Percentiles rank a stretch among this genome's conserved stretches.
These are phyloP conservation scores for Colletotrichum melonis DNA, from an alignment of 2,329 filamentous ascomycete genomes.

Conservation along the genomic window DNA sequence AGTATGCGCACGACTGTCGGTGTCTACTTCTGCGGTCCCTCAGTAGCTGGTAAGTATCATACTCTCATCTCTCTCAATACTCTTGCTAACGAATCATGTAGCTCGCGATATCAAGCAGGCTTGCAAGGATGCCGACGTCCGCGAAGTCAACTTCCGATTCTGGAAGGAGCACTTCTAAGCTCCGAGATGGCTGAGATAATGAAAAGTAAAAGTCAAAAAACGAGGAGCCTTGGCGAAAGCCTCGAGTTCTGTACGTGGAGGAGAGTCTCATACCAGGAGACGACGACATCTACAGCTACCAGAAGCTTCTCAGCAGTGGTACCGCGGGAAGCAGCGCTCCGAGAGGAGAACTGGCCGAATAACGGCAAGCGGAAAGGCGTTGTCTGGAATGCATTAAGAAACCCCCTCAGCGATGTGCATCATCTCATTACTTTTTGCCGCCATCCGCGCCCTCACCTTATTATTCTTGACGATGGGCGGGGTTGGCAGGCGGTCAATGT, in stretches of 20 bases:
- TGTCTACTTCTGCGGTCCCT: conserved; percentile 98
- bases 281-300: conserved; percentile 19
- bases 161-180: conserved; percentile 94
- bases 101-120: conserved; percentile 89
- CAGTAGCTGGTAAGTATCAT: conserved; percentile 67
- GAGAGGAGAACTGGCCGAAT: conserved; percentile 3
- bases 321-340: not conserved
- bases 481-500: conserved; percentile 21
- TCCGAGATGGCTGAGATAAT: not conserved
- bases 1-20: conserved; percentile 86
- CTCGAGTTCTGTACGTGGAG: conserved; percentile 16
- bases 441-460: conserved; percentile 18
- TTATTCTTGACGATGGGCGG: not conserved
- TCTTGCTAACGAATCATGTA: conserved; percentile 54
- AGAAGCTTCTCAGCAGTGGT: not conserved
- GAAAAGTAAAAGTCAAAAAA: conserved; percentile 9
- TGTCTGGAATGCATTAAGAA: conserved; percentile 32
- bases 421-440: conserved; percentile 24
- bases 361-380: conserved; percentile 26
- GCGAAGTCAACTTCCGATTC: conserved; percentile 92
- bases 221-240: not conserved
- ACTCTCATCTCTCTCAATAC: not conserved
- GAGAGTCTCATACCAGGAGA: conserved; percentile 2
- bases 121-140: conserved; percentile 76
- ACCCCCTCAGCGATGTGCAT: conserved; percentile 29